Evolutionary conservation across 306 rosid genomes (phyloP), one percentile per base, ranked within the genome.

Genomic region (Mucuna pruriens): DNA sequence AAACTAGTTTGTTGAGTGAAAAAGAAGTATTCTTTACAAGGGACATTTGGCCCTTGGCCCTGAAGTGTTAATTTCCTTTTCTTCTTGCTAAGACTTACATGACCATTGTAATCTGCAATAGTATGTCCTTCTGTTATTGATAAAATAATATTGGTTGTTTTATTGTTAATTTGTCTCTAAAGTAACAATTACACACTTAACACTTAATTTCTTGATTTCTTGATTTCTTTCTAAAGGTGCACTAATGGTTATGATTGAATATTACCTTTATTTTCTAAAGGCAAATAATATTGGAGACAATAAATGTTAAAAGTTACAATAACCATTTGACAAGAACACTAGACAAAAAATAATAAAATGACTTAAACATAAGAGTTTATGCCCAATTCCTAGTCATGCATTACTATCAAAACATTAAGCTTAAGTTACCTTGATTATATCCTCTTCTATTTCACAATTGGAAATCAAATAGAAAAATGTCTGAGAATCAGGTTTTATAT

Each of bases 401-500:
- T 67, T 82, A 80, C 31, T 51, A 73, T 60, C 25, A n/a, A 17
- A 80, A 57, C 52, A 67, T 54, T 19, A 72, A 75, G 73, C 79
- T 57, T 55, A 49, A 75, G 58, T 55, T 89, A 92, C 98, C 94
- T 72, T 89, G 74, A 77, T 57, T 71, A 93, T 87, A 82, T 89
- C 92, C 46, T 91, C 91, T 83, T 89, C 93, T 5, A 85, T 75
- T n/a, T 86, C 78, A 83, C 90, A 89, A 71, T 91, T 88, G 81
- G 55, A 17, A 63, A 95, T 87, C 83, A 95, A 80, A 86, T 86
- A 78, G 89, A 86, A 72, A 85, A 84, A 93, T 45, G 99, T 91
- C 6, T 29, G 73, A 63, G 93, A 88, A 92, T 95, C 96, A 83
- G 97, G 98, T 46, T 86, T 72, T 64, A 91, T 72, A 44, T 70